Base-by-base conservation (phyloP, 2,329 filamentous ascomycete genomes). In the Ceratocystis harringtonii region DNA sequence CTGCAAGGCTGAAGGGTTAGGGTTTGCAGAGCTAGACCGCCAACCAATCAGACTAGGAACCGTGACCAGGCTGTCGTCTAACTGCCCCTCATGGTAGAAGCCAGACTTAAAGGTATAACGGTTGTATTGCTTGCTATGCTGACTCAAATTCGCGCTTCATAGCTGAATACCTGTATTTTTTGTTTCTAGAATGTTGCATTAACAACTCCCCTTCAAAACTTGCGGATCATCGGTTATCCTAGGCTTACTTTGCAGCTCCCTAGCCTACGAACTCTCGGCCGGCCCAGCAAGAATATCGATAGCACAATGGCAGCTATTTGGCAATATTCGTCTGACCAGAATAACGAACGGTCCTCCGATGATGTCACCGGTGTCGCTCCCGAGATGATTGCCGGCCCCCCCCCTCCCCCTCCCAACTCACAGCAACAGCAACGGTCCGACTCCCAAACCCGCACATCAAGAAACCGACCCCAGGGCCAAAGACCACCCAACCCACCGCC, bases 241-340 rank as follows among this genome's bases (percentile, higher is more conserved):
- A 52, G 25, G 48, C 15, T 48, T 52, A 52, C 10, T 52, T 28
- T 52, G 10, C 48, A 15, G 48, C 48, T 22, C 25, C 48, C 6
- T 52, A 17, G 22, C 22, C 55, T 58, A 58, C 55, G 28, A 58
- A 58, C 30, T 22, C 52, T 22, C 55, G 30, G n/a, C 19, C 28
- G 28, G 55, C 55, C 2, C 12, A 58, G 22, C 28, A n/a, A 8
- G 5, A 30, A 22, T 50, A 52, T 19, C 19, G 10, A 41, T 28
- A 50, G n/a, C 43, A 43, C 68, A 65, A 57, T 68, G 61, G 22
- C 64, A 28, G 57, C 64, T 52, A 57, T 68, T 30, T 67, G 65
- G 64, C 58, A 43, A 28, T 43, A 43, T 8, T 52, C 57, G 48
- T 15, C 55, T 50, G 60, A 48, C 57, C 60, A 58, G 52, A 60